These are phyloP conservation scores for Styphnolobium japonicum DNA, from an alignment of 306 rosid species.

Conservation along the genomic window DNA sequence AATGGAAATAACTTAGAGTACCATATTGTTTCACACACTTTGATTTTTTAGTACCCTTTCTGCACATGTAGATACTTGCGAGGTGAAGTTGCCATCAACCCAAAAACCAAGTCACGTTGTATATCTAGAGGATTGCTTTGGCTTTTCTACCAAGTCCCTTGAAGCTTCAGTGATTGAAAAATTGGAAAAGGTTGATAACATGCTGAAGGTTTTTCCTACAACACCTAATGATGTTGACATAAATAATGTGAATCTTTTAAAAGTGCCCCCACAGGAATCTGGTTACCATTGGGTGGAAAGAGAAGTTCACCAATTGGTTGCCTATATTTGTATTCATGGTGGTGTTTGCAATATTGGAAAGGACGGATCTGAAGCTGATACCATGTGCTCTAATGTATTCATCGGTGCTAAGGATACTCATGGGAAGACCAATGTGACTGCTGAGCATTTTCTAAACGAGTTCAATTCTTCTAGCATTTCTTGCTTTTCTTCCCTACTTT, in stretches of 20 bases:
- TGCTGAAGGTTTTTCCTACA: background rate
- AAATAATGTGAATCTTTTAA: background rate
- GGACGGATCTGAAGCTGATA: background rate
- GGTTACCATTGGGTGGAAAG: background rate
- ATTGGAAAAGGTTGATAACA: background rate
- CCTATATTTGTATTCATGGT: background rate
- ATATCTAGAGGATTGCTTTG: background rate
- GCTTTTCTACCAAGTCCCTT: background rate
- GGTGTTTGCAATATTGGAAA: background rate
- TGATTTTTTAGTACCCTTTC: background rate
- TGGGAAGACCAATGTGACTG: background rate
- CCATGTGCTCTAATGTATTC: background rate
- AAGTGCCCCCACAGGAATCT: background rate
- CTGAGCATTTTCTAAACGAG: background rate
- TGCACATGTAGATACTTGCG: background rate
- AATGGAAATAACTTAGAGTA: no score
- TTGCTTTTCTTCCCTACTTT: slow-evolving; percentile 40
- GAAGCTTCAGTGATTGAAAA: background rate
- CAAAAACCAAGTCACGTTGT: background rate
- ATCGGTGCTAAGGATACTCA: background rate
- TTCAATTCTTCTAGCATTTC: background rate
- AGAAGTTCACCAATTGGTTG: background rate
- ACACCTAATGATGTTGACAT: background rate
- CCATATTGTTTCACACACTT: background rate
- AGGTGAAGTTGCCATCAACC: background rate